Evolutionary conservation across 192 early-diverging fungal genomes (phyloP), one percentile per base, ranked within the genome.

Genomic region (Coemansia biformis): DNA sequence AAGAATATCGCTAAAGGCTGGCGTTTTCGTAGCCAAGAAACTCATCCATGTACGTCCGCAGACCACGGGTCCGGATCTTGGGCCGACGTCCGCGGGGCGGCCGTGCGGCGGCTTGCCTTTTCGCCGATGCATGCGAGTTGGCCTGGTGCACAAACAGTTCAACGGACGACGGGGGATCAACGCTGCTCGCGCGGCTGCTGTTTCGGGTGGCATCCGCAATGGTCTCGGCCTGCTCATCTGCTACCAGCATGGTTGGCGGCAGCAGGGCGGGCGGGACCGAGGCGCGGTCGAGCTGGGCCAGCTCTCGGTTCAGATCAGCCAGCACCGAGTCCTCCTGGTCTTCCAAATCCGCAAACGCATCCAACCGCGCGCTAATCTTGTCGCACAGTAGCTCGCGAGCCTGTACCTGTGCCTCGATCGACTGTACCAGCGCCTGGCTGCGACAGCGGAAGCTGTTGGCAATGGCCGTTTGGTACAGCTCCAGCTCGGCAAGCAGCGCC

Each of bases 401-500:
- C 7, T 51, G 50, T 5, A 33, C 43, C 9, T 47, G 58, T 0
- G 63, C 70, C 8, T 44, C 51, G 14, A 62, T 39, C 8, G 53
- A 57, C 10, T 48, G 54, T 40, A 66, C 65, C 22, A 78, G 56
- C 28, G 43, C 51, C 46, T 79, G 69, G 41, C 63, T 61, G 43
- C 78, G 77, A 38, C 76, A 75, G 35, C 76, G 74, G 57, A 91
- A 78, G 6, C 81, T 82, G 14, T 39, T 51, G 0, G 60, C 44
- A 5, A 88, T 43, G 3, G 61, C 36, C 6, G 61, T 59, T 11
- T 72, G 58, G 15, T 76, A 39, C 31, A 78, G 66, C 9, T 80
- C 75, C 16, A 91, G 53, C 57, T 84, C 81, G 0, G 69, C 63
- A 8, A 75, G 54, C 32, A 95, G 58, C 12, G 61, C 64, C 39